Evolutionary conservation across 2,329 filamentous ascomycete genomes (phyloP), one percentile per base, ranked within the genome.

Genomic region (Neurospora sp.): DNA sequence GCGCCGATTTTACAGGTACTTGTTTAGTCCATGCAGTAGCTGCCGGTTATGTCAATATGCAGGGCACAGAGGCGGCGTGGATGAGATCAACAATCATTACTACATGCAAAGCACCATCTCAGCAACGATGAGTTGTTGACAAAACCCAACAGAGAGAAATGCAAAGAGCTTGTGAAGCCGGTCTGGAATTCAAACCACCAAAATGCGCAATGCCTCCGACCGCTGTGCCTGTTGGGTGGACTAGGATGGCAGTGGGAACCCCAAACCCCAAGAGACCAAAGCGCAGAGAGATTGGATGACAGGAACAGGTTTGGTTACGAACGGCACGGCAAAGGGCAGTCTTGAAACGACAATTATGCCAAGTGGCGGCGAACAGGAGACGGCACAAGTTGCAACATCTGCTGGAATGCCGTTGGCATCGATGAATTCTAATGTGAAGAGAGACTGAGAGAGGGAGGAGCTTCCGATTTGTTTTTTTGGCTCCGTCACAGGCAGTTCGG

Each of bases 211-310:
- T 15, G 15, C 52, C 52, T 4, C 39, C 66, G 28, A 28, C 28
- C 28, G 23, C 28, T 66, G 36, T 66, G 15, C 17, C 36, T 66
- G 66, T 40, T 39, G 66, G 36, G 41, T 36, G 15, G 6, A 62
- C 67, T 19, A 28, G 67, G 67, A 57, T 68, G 67, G 67, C 41
- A 68, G 15, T 46, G 66, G 43, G 67, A 28, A 68, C 40, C 17
- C 38, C 39, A 8, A 68, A 12, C 33, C 33, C 33, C 33, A 36
- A 36, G 33, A 36, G 52, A 62, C 28, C 52, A 10, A 36, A 62
- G 28, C 52, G 28, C 52, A 62, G 8, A 52, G 19, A 62, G 52
- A 62, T 62, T 62, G 52, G 52, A 62, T 17, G 52, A 62, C 52
- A 33, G 23, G 23, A 17, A 33, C 11, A 17, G 15, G 15, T 62